These are phyloP conservation scores for Alternaria consortialis DNA, from an alignment of 2,329 filamentous ascomycete species.

Conservation along the genomic window DNA sequence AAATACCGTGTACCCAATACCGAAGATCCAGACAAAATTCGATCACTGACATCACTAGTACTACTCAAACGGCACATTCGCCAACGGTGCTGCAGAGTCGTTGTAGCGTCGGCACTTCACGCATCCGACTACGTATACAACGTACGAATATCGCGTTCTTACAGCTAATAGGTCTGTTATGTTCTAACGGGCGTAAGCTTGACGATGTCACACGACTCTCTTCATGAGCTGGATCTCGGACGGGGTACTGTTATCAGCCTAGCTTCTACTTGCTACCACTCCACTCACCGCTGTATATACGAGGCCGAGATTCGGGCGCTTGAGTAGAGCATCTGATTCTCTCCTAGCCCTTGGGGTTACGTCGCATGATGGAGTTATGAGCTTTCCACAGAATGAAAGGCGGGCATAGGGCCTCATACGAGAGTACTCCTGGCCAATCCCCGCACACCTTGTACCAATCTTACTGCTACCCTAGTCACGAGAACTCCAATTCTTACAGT, in stretches of 20 bases:
- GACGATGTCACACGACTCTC: conserved; percentile 13
- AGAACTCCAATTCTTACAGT: not conserved
- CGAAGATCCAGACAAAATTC: not conserved
- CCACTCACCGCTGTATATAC: not conserved
- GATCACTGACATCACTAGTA: conserved; percentile 9
- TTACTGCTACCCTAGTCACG: not conserved
- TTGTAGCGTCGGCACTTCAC: not conserved
- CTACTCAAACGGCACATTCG: not conserved
- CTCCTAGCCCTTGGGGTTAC: not conserved
- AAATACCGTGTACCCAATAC: conserved; percentile 5
- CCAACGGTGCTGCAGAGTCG: not conserved
- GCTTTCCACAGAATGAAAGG: not conserved
- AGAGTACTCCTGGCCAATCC: not conserved
- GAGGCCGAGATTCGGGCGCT: not conserved
- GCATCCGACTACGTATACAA: not conserved
- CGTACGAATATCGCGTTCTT: not conserved
- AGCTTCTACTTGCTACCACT: not conserved
- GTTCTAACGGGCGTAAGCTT: not conserved
- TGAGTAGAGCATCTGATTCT: not conserved
- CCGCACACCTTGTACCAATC: not conserved
- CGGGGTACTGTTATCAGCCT: not conserved
- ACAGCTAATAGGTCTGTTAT: not conserved
- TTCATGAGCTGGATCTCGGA: not conserved
- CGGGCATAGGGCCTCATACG: not conserved
- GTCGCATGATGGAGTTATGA: not conserved